phyloP scores from a whole-genome alignment of 2,329 filamentous ascomycete species.

The Hymenoscyphus repandus region DNA sequence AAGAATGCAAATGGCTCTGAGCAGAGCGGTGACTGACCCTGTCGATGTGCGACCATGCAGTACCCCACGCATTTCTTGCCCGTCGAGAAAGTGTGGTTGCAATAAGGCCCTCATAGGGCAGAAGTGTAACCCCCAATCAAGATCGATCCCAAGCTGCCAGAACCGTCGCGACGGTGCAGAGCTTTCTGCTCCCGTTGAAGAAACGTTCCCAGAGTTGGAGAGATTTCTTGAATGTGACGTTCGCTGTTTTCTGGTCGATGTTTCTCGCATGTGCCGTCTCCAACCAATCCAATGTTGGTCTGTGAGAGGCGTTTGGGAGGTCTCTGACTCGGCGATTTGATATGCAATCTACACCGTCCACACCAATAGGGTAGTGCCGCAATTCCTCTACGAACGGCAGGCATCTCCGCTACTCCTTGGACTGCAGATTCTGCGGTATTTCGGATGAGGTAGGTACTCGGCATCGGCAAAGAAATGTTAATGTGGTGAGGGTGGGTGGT shows the following conservation, averaged over 20 bases:
- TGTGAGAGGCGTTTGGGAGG: too few species aligned
- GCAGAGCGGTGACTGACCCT: neutral
- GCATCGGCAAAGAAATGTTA: neutral
- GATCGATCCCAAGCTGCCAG: neutral
- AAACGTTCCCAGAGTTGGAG: neutral
- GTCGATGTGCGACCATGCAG: neutral
- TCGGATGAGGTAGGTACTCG: slow-evolving; percentile 1
- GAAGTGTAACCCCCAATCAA: neutral
- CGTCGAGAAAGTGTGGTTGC: slow-evolving; percentile 4
- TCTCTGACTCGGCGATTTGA: too few species aligned
- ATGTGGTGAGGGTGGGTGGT: neutral
- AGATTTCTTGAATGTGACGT: slow-evolving; percentile 1
- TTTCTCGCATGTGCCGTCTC: too few species aligned
- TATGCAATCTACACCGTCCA: too few species aligned
- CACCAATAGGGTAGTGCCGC: neutral
- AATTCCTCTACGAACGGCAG: neutral
- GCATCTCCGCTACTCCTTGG: neutral
- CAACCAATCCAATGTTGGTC: too few species aligned
- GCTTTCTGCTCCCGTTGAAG: neutral
- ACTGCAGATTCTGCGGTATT: neutral
- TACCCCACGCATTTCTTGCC: neutral
- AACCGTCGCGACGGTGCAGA: too few species aligned
- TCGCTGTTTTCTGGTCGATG: neutral
- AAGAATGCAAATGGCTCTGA: neutral
- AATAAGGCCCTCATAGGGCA: neutral